Percentiles rank a stretch among this genome's conserved stretches.
Evolutionary conservation across 441 rosid genomes (phyloP).

Genomic region (Pelargonium australe): DNA sequence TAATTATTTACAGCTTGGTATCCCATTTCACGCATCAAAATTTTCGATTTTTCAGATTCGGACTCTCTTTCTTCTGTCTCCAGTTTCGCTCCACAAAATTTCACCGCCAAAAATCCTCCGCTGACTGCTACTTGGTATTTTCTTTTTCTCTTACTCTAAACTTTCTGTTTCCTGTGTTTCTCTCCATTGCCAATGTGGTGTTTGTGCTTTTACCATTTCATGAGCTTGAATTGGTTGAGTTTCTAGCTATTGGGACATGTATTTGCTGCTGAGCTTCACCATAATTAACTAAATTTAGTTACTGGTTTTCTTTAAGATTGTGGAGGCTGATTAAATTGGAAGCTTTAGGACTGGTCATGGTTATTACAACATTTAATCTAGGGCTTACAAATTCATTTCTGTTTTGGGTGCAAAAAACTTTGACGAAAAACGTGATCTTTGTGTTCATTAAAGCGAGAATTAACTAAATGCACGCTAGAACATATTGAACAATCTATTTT

Average conservation of each 20-base stretch:
- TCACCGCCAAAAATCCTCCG: constrained; percentile 3
- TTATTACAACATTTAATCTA: neutral
- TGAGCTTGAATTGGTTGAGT: neutral
- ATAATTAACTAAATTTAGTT: neutral
- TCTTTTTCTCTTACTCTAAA: neutral
- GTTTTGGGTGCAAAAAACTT: neutral
- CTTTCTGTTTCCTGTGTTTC: neutral
- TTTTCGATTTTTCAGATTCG: neutral
- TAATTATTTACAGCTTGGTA: neutral
- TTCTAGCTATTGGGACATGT: neutral
- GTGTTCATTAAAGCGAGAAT: neutral
- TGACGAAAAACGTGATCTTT: neutral
- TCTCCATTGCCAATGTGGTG: neutral
- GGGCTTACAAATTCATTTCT: neutral
- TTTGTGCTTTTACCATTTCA: too few species aligned
- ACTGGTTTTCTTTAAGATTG: neutral
- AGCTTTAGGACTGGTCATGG: too few species aligned
- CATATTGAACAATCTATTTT: neutral
- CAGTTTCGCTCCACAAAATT: neutral
- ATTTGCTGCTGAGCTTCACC: neutral
- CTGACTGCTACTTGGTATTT: neutral
- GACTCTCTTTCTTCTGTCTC: neutral
- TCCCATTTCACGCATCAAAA: neutral
- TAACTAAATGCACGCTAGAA: neutral
- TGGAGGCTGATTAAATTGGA: neutral